Percentiles rank a stretch among this genome's conserved stretches.
Conservation (phyloP, 2,329 filamentous ascomycete species). For the Colletotrichum neosansevieriae region DNA sequence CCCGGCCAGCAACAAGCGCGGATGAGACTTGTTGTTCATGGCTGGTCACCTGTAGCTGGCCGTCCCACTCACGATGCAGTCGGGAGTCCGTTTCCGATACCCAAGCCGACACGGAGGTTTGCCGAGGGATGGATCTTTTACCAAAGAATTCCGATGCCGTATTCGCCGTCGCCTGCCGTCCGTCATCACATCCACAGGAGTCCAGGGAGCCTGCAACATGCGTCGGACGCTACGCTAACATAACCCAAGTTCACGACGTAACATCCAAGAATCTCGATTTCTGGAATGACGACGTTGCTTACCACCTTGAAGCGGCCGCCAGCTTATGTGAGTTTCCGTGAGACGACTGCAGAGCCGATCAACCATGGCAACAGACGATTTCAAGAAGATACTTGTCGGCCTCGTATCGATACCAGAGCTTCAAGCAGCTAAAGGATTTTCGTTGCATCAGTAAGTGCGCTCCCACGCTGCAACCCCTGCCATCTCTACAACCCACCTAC, state of each 20-base stretch:
- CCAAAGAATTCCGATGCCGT: too few species aligned
- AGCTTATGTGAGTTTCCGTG: neutral
- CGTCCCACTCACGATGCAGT: constrained; percentile 5
- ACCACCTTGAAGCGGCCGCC: too few species aligned
- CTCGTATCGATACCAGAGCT: neutral
- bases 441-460: constrained; percentile 20
- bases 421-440: constrained; percentile 30
- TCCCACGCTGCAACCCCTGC: constrained; percentile 24
- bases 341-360: neutral
- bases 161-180: too few species aligned
- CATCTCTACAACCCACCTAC: constrained; percentile 13
- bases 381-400: neutral
- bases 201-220: too few species aligned
- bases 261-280: too few species aligned
- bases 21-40: neutral
- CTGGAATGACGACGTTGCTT: too few species aligned
- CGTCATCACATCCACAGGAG: too few species aligned
- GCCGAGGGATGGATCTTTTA: constrained; percentile 24
- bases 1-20: neutral
- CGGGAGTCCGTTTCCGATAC: constrained; percentile 17
- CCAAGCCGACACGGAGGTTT: constrained; percentile 20
- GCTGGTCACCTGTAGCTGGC: neutral
- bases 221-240: too few species aligned
- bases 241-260: too few species aligned
- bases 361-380: neutral